Evolutionary conservation across 2,329 filamentous ascomycete species (phyloP).

Genomic region (Exophiala sideris): DNA sequence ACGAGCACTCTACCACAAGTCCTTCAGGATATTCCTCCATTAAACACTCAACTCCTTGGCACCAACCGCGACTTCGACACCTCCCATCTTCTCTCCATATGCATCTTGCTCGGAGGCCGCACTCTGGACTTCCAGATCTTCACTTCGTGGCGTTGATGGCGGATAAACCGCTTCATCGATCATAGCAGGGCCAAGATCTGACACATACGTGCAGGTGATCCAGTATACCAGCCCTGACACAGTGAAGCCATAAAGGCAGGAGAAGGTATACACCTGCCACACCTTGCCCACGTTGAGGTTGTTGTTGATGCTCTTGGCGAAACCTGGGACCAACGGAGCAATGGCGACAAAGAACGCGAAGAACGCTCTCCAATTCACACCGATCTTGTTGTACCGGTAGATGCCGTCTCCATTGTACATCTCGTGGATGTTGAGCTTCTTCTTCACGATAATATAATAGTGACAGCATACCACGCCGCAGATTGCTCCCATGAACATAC

Average conservation of each 20-base stretch:
- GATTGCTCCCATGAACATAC: conserved; percentile 42
- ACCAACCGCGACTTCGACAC: conserved; percentile 14
- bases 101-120: conserved; percentile 15
- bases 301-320: conserved; percentile 37
- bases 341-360: conserved; percentile 34
- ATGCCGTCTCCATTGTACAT: conserved; percentile 40
- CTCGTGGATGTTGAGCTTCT: conserved; percentile 41
- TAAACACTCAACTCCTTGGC: conserved; percentile 8
- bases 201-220: conserved; percentile 40
- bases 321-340: conserved; percentile 33
- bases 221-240: conserved; percentile 37
- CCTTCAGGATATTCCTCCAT: background rate
- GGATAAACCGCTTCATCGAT: conserved; percentile 39
- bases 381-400: conserved; percentile 39
- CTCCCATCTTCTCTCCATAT: conserved; percentile 11
- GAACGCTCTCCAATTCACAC: conserved; percentile 36
- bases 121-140: conserved; percentile 15
- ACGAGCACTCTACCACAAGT: background rate
- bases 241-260: conserved; percentile 42
- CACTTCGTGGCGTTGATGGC: conserved; percentile 28
- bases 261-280: conserved; percentile 43
- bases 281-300: conserved; percentile 38
- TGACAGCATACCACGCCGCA: conserved; percentile 43
- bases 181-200: conserved; percentile 34
- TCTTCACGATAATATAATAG: conserved; percentile 41